Base-by-base conservation (phyloP, 2,329 filamentous ascomycete species). In the Ambrosiella beaveri region DNA sequence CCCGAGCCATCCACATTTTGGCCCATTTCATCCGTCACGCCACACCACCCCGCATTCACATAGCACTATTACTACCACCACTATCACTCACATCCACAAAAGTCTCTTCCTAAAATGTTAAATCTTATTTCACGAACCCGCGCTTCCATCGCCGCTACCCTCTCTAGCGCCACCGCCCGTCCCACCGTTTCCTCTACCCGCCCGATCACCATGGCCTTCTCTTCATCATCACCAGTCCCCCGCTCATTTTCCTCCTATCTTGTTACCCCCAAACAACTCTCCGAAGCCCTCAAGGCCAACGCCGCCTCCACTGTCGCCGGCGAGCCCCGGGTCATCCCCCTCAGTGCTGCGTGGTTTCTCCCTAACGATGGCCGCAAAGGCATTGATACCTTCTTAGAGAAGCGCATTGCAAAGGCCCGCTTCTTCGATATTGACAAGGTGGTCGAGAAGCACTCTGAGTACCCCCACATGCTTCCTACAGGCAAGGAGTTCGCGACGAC, bases 391-490 rank as follows among this genome's bases (percentile, higher is more conserved):
- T 98, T 91, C 74, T 80, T 82, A 63, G 79, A 88, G 67, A 80
- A 83, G 67, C 87, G 88, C 65, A 93, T 98, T 62, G 91, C 90
- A 19, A 83, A 84, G 66, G 85, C 93, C 1, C 86, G 89, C 38
- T 98, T 97, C 79, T 98, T 98, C 70, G 90, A 98, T 70, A 78
- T 98, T 57, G 93, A 98, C 71, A 88, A 82, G 65, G 80, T 95
- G 67, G 88, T 93, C 66, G 90, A 98, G 71, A 82, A 83, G 63
- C 81, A 82, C 64, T 95, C 86, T 58, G 86, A 88, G 1, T 97
- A 95, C 68, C 91, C 93, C 7, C 93, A 98, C 69, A 98, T 98
- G 93, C 80, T 98, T 2, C 93, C 93, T 2, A 84, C 79, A 7
- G 76, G 86, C 41, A 82, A 86, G 65, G 77, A 81, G 56, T 97